Base-by-base conservation (phyloP, 495 filamentous ascomycete genomes). In the Thermothielavioides terrestris region DNA sequence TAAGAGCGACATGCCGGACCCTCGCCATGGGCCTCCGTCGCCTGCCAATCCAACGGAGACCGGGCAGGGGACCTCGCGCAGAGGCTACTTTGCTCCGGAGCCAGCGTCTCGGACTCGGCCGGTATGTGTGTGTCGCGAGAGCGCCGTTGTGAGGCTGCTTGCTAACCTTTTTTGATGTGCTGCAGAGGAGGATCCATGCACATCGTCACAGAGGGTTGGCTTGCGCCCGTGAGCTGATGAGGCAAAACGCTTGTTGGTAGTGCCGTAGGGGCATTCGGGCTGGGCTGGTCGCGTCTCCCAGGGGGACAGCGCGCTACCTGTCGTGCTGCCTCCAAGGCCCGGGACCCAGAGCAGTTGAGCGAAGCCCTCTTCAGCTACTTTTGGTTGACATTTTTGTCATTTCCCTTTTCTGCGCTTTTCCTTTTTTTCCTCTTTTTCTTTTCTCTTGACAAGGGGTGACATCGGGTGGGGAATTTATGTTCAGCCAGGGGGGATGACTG, bases 51-150 rank as follows among this genome's bases (percentile, higher is more conserved):
- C 26, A 12, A 23, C 25, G 25, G 35, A 34, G 32, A 18, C 14
- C 7, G 42, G 22, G 27, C 38, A 49, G 42, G 15, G 11, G 53
- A 58, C 30, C 59, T 63, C 39, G 39, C 12, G 66, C 62, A 67
- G 64, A 67, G 58, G 64, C 62, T 52, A 70, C 69, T 70, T 69
- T 69, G 70, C 73, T 73, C 73, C 68, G 71, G 68, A 76, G 71
- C 73, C 73, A 74, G 71, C 69, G 42, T 69, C 68, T 71, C 66
- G 71, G 71, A 74, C 70, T 76, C 57, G 71, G 71, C 70, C 71
- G 51, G 49, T 55, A 50, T 18, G 57, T 50, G 9, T n/a, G n/a
- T n/a, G n/a, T n/a, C n/a, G n/a, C n/a, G n/a, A n/a, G n/a, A n/a
- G n/a, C n/a, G n/a, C n/a, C n/a, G n/a, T 42, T 22, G 14, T 14